A percentile compares a stretch with the other conserved stretches of the same genome.
phyloP scores from a whole-genome alignment of 1,284 basidiomycete genomes.

The Ustilago xerochloae region DNA sequence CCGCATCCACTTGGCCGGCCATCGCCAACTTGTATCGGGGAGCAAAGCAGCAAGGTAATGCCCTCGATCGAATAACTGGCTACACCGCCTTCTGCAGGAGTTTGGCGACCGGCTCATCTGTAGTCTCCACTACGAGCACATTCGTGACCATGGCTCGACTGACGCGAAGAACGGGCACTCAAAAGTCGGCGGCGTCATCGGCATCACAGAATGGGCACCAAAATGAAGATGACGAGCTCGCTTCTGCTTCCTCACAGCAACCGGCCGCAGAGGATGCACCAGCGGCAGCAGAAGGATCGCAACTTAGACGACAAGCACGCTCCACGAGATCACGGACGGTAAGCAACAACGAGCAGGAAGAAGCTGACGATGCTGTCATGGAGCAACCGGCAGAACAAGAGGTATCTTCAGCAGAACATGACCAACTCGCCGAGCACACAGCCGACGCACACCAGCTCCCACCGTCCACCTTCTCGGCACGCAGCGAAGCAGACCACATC shows the following conservation, averaged over 20 bases:
- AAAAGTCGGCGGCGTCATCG: constrained; percentile 11
- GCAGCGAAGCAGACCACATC: constrained; percentile 41
- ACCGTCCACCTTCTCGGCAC: constrained; percentile 31
- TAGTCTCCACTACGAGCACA: no score
- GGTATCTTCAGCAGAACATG: background rate
- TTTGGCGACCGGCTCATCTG: no score
- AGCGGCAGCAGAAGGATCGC: background rate
- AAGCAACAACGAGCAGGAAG: background rate
- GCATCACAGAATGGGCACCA: constrained; percentile 16
- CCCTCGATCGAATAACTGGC: no score
- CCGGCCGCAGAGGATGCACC: no score
- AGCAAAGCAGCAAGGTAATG: no score
- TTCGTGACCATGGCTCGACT: constrained; percentile 30
- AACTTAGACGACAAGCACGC: background rate
- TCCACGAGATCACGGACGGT: background rate
- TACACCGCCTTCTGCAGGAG: constrained; percentile 1
- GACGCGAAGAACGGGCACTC: constrained; percentile 31
- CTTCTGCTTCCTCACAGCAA: constrained; percentile 10
- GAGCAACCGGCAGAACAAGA: constrained; percentile 2
- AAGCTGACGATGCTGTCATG: background rate
- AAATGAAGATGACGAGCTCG: constrained; percentile 6
- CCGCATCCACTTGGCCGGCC: no score
- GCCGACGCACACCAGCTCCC: constrained; percentile 10
- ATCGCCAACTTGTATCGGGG: no score
- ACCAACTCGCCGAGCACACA: constrained; percentile 7